These are phyloP conservation scores for Geranium brycei DNA, from an alignment of 345 rosid genomes.

Conservation along the genomic window DNA sequence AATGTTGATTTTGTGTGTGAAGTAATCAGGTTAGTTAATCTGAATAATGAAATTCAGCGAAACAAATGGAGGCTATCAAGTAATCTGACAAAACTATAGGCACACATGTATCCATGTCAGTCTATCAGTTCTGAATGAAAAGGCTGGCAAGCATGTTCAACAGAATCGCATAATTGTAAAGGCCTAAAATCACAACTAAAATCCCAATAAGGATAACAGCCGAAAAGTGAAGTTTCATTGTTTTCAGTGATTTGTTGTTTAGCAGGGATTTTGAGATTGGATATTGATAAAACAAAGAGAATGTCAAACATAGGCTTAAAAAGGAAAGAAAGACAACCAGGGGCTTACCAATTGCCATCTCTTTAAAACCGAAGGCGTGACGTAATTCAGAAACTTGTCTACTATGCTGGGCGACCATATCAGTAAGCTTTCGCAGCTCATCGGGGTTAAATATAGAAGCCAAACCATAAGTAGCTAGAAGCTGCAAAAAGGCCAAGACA, in stretches of 20 bases:
- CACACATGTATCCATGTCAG: not conserved
- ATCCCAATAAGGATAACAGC: not conserved
- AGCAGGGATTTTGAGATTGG: not conserved
- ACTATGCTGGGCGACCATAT: slow-evolving; percentile 19
- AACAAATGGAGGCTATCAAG: too few relatives aligned
- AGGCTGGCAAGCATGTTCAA: not conserved
- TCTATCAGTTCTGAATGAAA: not conserved
- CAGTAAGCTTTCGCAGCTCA: slow-evolving; percentile 19
- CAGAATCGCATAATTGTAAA: not conserved
- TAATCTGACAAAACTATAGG: too few relatives aligned
- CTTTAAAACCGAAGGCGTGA: slow-evolving; percentile 21
- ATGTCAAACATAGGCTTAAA: too few relatives aligned
- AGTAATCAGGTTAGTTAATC: not conserved
- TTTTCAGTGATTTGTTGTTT: not conserved
- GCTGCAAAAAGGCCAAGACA: slow-evolving; percentile 31
- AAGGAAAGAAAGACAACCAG: not conserved
- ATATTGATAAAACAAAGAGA: too few relatives aligned
- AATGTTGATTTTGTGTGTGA: too few relatives aligned
- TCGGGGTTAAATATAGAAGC: slow-evolving; percentile 16
- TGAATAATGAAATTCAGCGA: not conserved
- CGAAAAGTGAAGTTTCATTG: too few relatives aligned
- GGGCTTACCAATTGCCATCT: slow-evolving; percentile 1
- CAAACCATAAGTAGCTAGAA: slow-evolving; percentile 32
- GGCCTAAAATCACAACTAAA: not conserved
- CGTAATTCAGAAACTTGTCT: slow-evolving; percentile 20